Evolutionary conservation across 1,284 basidiomycete genomes (phyloP).

Genomic region (Leccinum pachyderme): DNA sequence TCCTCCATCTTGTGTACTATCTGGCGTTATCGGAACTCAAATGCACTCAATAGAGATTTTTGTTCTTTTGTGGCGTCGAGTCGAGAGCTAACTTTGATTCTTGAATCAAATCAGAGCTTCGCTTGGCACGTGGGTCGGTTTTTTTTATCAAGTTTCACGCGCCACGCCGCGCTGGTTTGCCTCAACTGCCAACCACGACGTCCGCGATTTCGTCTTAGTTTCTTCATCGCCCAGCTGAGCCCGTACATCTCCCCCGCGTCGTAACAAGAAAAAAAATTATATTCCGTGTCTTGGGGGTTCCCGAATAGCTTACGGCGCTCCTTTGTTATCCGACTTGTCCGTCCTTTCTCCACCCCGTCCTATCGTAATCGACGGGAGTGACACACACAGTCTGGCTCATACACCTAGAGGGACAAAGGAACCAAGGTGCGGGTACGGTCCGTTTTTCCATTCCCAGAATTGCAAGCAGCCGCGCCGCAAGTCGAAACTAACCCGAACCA

Average conservation of each 20-base stretch:
- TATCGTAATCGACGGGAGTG: slow-evolving; percentile 23
- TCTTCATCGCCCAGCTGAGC: background rate
- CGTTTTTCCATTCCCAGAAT: slow-evolving; percentile 1
- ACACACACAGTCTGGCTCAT: slow-evolving; percentile 6
- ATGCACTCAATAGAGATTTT: slow-evolving; percentile 20
- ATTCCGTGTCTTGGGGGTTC: background rate
- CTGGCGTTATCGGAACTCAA: slow-evolving; percentile 19
- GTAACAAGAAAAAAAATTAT: background rate
- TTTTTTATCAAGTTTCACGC: slow-evolving; percentile 3
- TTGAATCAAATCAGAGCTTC: background rate
- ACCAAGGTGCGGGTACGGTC: slow-evolving; percentile 1
- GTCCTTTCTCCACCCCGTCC: slow-evolving; percentile 21
- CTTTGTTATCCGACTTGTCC: slow-evolving; percentile 4
- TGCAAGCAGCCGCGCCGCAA: background rate
- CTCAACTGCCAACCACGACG: slow-evolving; percentile 3
- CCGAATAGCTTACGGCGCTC: slow-evolving; percentile 13
- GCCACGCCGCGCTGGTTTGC: background rate
- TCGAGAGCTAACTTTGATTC: background rate
- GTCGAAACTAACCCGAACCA: background rate
- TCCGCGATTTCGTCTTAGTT: background rate
- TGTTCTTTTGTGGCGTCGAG: slow-evolving; percentile 9
- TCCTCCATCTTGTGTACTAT: slow-evolving; percentile 27
- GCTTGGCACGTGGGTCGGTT: slow-evolving; percentile 13
- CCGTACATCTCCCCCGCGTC: background rate
- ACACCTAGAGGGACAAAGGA: background rate